Conservation (phyloP, 768 basidiomycete genomes). For the Lyophyllum shimeji region DNA sequence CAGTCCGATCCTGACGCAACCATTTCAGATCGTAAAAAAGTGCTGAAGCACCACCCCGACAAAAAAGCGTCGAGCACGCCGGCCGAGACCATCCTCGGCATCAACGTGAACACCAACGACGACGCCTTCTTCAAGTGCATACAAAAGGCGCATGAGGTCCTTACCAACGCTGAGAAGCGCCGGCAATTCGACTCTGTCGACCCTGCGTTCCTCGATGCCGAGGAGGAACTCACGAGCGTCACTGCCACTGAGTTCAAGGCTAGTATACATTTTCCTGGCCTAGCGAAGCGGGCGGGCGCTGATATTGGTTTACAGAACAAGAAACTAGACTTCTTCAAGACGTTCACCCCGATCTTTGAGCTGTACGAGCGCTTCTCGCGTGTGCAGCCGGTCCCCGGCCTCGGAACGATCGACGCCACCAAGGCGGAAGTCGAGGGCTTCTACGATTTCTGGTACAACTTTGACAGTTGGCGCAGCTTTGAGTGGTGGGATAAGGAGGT, state of each 20-base stretch:
- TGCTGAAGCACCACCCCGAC: constrained; percentile 98
- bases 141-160: constrained; percentile 94
- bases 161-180: constrained; percentile 82
- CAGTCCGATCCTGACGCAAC: not conserved
- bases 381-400: constrained; percentile 74
- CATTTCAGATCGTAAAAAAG: constrained; percentile 90
- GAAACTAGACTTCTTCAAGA: constrained; percentile 66
- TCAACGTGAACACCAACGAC: constrained; percentile 80
- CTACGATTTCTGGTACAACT: constrained; percentile 99
- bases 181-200: constrained; percentile 98
- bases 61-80: constrained; percentile 66
- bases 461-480: constrained; percentile 97
- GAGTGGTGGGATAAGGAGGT: constrained; percentile 99
- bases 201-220: constrained; percentile 66
- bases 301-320: constrained; percentile 33
- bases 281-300: not conserved
- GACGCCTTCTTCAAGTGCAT: constrained; percentile 99
- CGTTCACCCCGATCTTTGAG: constrained; percentile 81
- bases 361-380: constrained; percentile 93
- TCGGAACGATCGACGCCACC: constrained; percentile 68
- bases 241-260: constrained; percentile 60
- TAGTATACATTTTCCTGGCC: not conserved
- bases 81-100: constrained; percentile 37
- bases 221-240: constrained; percentile 69
- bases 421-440: constrained; percentile 88